phyloP scores from a whole-genome alignment of 176 grass and related monocot species.

The Carex myosuroides region DNA sequence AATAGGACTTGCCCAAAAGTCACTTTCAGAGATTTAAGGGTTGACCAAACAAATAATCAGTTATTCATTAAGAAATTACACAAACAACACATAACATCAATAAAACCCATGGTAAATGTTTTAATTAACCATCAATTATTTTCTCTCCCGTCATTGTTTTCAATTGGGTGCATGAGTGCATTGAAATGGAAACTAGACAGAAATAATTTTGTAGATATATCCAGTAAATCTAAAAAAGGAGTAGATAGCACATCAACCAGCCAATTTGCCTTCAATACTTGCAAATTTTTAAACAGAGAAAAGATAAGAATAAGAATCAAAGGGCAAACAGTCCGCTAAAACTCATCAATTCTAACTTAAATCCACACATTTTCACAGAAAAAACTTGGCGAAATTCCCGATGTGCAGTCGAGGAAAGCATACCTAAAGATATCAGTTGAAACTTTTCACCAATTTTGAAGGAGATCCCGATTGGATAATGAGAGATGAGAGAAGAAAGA shows the following conservation, averaged over 20 bases:
- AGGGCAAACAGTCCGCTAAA: background rate
- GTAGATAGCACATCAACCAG: background rate
- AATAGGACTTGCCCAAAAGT: background rate
- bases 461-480: slow-evolving; percentile 15
- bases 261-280: background rate
- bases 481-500: background rate
- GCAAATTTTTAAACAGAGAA: background rate
- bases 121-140: background rate
- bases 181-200: background rate
- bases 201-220: background rate
- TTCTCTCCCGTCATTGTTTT: background rate
- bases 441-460: background rate
- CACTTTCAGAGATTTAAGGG: background rate
- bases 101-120: background rate
- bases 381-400: background rate
- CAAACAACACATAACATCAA: background rate
- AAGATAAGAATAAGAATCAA: background rate
- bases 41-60: slow-evolving; percentile 10
- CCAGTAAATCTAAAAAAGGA: background rate
- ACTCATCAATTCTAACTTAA: background rate
- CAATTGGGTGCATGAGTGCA: background rate
- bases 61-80: background rate
- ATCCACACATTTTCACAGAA: background rate
- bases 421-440: background rate
- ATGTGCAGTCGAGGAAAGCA: background rate